These are phyloP conservation scores for Phytophthora foliorum DNA, from an alignment of 352 stramenopile genomes.

Conservation along the genomic window DNA sequence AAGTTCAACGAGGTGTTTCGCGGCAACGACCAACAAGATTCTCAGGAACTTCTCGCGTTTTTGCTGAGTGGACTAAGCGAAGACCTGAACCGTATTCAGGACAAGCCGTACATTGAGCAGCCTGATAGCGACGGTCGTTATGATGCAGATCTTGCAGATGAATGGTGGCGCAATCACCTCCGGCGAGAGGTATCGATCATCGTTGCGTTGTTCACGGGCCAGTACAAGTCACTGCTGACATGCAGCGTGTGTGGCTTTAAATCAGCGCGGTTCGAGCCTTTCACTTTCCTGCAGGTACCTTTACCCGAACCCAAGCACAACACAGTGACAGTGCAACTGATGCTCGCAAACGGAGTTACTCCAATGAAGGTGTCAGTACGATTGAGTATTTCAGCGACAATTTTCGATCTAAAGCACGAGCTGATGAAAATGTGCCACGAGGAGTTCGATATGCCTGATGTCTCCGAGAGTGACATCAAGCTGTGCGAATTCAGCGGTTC, in stretches of 20 bases:
- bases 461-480: slow-evolving; percentile 86
- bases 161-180: slow-evolving; percentile 99
- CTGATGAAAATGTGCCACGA: slow-evolving; percentile 83
- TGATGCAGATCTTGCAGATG: slow-evolving; percentile 97
- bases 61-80: slow-evolving; percentile 98
- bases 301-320: slow-evolving; percentile 89
- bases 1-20: slow-evolving; percentile 97
- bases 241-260: slow-evolving; percentile 97
- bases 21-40: slow-evolving; percentile 98
- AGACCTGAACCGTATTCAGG: slow-evolving; percentile 98
- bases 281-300: slow-evolving; percentile 91
- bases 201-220: slow-evolving; percentile 99
- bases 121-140: slow-evolving; percentile 97
- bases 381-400: slow-evolving; percentile 82
- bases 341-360: slow-evolving; percentile 75
- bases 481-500: slow-evolving; percentile 88
- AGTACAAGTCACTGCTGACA: slow-evolving; percentile 98
- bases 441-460: slow-evolving; percentile 71
- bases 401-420: slow-evolving; percentile 90
- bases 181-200: slow-evolving; percentile 98
- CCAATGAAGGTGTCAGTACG: slow-evolving; percentile 87
- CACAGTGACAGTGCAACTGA: slow-evolving; percentile 84
- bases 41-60: slow-evolving; percentile 97
- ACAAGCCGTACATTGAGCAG: slow-evolving; percentile 98
- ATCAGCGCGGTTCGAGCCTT: slow-evolving; percentile 94